These are phyloP conservation scores for Clathrus columnatus DNA, from an alignment of 768 basidiomycete species.

Conservation along the genomic window DNA sequence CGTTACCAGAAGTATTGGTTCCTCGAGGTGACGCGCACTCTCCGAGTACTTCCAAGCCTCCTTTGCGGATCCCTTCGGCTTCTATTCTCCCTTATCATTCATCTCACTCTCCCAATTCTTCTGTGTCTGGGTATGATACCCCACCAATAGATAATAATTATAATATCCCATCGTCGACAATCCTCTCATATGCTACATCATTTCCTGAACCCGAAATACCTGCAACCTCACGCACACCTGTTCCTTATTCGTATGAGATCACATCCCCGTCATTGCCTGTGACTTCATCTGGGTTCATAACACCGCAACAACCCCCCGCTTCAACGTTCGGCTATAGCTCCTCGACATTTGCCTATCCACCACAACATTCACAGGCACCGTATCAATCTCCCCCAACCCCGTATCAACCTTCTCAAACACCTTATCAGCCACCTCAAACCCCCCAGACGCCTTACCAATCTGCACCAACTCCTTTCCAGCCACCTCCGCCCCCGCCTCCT, in stretches of 20 bases:
- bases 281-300: constrained; percentile 9
- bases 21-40: not conserved
- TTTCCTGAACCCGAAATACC: constrained; percentile 12
- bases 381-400: not conserved
- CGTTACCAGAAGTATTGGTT: constrained; percentile 1
- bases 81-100: constrained; percentile 14
- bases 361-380: not conserved
- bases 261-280: not conserved
- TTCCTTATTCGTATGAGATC: constrained; percentile 8
- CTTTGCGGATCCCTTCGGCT: constrained; percentile 23
- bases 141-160: constrained; percentile 6
- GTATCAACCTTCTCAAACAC: constrained; percentile 28
- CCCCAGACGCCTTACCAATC: constrained; percentile 3
- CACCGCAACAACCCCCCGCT: constrained; percentile 23
- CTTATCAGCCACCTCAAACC: constrained; percentile 32
- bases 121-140: constrained; percentile 2
- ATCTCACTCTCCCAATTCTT: constrained; percentile 17
- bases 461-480: not conserved
- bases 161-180: not conserved
- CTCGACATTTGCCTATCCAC: constrained; percentile 16
- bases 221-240: constrained; percentile 18
- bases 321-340: constrained; percentile 24
- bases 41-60: constrained; percentile 21
- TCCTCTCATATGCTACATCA: not conserved
- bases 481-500: constrained; percentile 19